Base-by-base conservation (phyloP, 768 basidiomycete genomes). In the Cystofilobasidium ferigula region DNA sequence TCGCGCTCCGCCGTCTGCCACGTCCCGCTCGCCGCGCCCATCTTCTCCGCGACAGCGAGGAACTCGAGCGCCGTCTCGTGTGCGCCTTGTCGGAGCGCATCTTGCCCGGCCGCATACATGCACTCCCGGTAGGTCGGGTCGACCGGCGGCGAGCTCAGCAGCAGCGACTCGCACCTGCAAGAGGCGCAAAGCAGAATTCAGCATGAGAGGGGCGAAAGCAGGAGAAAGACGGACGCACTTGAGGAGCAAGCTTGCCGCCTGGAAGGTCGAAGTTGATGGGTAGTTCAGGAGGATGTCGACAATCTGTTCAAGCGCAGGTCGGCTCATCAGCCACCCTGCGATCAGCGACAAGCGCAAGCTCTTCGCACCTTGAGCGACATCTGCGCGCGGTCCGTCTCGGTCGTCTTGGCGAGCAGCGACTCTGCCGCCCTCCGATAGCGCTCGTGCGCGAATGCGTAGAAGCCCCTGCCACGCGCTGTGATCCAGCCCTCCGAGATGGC, bases 401-500 rank as follows among this genome's bases (percentile, higher is more conserved):
- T 78, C 16, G 86, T 78, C 5, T 73, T 74, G 45, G 80, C 78
- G 0, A 80, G 82, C 73, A 86, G 84, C 5, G 80, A 81, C 70
- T 84, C 82, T 12, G 84, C 85, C 13, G 86, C 86, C 74, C 86
- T 85, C 12, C 85, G 81, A 74, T 86, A 88, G 53, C 85, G 79
- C 72, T 87, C 86, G 74, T 88, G 86, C 4, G 60, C 57, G 28
- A 67, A 64, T 1, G 60, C 51, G 10, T 35, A 61, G 45, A 35
- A 38, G 70, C 87, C 86, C 40, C 86, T 78, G 5, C 84, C 86
- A 57, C 84, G 78, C 64, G 85, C 84, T 8, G 85, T 82, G 13
- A 88, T 78, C 86, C 86, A 88, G 1, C 86, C 86, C 72, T 87
- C 86, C 1, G 82, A 76, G 24, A 86, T 80, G 1, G 85, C 86